Base-by-base conservation (phyloP, 768 basidiomycete species). In the Lentinus brumalis region DNA sequence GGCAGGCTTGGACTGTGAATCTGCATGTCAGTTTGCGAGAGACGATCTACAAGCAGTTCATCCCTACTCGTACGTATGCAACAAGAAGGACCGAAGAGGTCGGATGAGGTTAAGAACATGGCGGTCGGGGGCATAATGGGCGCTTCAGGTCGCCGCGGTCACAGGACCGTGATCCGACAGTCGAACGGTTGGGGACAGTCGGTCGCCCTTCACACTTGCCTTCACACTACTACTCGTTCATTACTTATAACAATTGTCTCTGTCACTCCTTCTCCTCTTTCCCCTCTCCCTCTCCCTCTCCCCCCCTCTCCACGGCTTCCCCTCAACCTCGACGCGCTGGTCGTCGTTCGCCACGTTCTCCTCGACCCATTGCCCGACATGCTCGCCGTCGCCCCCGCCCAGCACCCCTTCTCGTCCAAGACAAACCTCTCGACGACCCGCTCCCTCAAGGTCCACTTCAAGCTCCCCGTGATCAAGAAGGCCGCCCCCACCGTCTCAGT, bases 401-500 rank as follows among this genome's bases (percentile, higher is more conserved):
- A 29, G n/a, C 63, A 57, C 15, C 60, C 57, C 46, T 40, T 56
- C 8, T 52, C 32, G 60, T 32, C 46, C 35, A 54, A 18, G 50
- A 58, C 51, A 40, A 61, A 63, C 56, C n/a, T 56, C 56, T 53
- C 49, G 21, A 12, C 40, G n/a, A 32, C 53, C 4, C 62, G 62
- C 8, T 26, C 51, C 26, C 54, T 58, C 35, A 63, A 63, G 44
- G 57, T 63, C 11, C 57, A 63, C 57, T 63, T 63, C 60, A 63
- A 63, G 50, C 45, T 63, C 12, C 61, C 65, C 38, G 49, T 62
- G 1, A 56, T 64, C 45, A 60, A 51, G 47, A 78, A 78, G 55
- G 76, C 76, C 10, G 70, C 71, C 4, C 75, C 77, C 5, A 78
- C 77, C 1, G 72, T 78, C 29, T 78, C 73, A 6, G 64, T 78